These are phyloP conservation scores for Tagetes patula DNA, from an alignment of 129 eudicot genomes.

Conservation along the genomic window DNA sequence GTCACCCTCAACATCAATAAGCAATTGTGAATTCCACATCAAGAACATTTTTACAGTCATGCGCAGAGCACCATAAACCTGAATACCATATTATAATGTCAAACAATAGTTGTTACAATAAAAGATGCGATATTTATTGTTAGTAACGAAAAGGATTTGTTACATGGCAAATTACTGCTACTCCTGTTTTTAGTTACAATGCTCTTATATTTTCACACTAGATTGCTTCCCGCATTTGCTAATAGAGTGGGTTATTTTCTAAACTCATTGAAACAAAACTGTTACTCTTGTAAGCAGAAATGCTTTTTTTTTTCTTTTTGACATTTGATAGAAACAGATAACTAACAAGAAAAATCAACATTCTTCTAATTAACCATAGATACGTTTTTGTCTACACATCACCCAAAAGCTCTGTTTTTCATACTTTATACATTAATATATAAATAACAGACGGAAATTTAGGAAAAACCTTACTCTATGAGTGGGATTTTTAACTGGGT, in stretches of 20 bases:
- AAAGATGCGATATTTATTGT: slow-evolving; percentile 2
- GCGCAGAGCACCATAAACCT: slow-evolving; percentile 99
- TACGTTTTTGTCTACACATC: not conserved
- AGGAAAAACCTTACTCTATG: not conserved
- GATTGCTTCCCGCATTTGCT: not conserved
- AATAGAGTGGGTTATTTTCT: not conserved
- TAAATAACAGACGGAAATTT: not conserved
- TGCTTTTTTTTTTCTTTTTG: not conserved
- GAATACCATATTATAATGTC: slow-evolving; percentile 10
- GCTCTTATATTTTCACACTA: not conserved
- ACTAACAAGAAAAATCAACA: not conserved
- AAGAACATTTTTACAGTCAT: slow-evolving; percentile 97
- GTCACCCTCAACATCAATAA: slow-evolving; percentile 91
- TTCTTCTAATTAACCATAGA: not conserved
- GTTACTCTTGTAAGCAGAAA: not conserved
- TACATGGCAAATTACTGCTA: slow-evolving; percentile 4
- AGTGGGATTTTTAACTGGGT: too few relatives aligned
- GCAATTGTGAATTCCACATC: slow-evolving; percentile 90
- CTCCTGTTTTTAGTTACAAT: not conserved
- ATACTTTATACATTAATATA: not conserved
- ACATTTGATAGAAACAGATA: not conserved
- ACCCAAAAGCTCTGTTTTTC: not conserved
- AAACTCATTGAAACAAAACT: slow-evolving; percentile 6
- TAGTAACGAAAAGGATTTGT: not conserved
- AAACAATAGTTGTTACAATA: slow-evolving; percentile 1